Base-by-base conservation (phyloP, 2,329 filamentous ascomycete species). In the Onygenales sp. region DNA sequence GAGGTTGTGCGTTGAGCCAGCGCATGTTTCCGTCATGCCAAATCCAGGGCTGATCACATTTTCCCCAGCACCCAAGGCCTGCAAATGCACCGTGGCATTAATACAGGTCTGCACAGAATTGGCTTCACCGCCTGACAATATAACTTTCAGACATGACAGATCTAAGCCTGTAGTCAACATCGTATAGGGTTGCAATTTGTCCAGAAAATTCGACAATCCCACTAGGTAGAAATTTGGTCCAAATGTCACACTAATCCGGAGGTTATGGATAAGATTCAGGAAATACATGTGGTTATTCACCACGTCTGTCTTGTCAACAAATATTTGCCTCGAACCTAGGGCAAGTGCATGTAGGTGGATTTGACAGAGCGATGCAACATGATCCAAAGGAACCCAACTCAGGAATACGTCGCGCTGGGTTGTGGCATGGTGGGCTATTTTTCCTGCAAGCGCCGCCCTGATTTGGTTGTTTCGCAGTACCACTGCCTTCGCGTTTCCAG, bases 11-110 rank as follows among this genome's bases (percentile, higher is more conserved):
- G 78, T 77, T 3, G 65, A 57, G 0, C 77, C 77, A 0, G 75
- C 77, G 56, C 76, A 80, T 0, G 76, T 80, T 63, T 80, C 77
- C 0, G 76, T 79, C 74, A 78, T 75, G 7, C 76, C 73, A 42
- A 74, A 78, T 0, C 71, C 74, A 0, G 75, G 67, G 4, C 55
- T 57, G 13, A 78, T 66, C 6, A 71, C 65, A 11, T 68, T 61
- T 0, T n/a, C 14, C 0, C 56, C 64, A 2, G 70, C 68, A 4
- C 72, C 66, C 52, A 65, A 64, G 10, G 57, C 44, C 2, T 51
- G 42, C 2, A 79, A 56, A 1, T 69, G 39, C 0, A 51, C 36
- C 13, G 67, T 58, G 6, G 66, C 49, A 4, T 57, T 63, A 57
- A 1, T 64, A 64, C 32, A 60, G 62, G 59, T 75, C 72, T 65